These are phyloP conservation scores for Fraxinus dipetala DNA, from an alignment of 305 asterid genomes.

Conservation along the genomic window DNA sequence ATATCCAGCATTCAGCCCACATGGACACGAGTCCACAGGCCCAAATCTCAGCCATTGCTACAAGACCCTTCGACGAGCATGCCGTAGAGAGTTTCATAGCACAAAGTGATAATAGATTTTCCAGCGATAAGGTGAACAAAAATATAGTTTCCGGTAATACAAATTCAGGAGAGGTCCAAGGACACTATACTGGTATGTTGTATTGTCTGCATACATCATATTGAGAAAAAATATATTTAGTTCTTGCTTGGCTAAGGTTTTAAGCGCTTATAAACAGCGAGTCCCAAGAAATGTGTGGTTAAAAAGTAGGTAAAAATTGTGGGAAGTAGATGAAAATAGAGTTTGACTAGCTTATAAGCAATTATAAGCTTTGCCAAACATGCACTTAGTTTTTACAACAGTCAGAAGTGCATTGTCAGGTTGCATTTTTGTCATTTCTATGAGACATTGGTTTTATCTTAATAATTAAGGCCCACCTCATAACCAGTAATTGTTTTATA, in stretches of 20 bases:
- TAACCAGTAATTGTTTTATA: not conserved
- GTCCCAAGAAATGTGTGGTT: not conserved
- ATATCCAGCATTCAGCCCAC: slow-evolving; percentile 2
- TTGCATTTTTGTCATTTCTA: slow-evolving; percentile 11
- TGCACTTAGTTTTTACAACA: not conserved
- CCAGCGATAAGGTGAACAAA: not conserved
- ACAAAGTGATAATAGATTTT: not conserved
- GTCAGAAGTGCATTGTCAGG: not conserved
- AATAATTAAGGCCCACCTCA: no score
- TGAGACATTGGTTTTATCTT: not conserved
- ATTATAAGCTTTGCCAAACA: not conserved
- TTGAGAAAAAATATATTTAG: not conserved
- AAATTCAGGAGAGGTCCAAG: slow-evolving; percentile 2
- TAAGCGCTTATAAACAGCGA: not conserved
- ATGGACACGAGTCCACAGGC: not conserved
- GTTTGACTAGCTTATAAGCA: not conserved
- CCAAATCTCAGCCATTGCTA: slow-evolving; percentile 1
- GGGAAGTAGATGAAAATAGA: not conserved
- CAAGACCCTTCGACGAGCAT: not conserved
- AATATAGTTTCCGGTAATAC: not conserved
- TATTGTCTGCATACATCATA: not conserved
- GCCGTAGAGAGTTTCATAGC: not conserved
- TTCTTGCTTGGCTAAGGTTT: not conserved
- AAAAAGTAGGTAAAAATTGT: not conserved
- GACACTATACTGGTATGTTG: not conserved